Conservation (phyloP, 208 protist species). For the Trichomonas tenax region DNA sequence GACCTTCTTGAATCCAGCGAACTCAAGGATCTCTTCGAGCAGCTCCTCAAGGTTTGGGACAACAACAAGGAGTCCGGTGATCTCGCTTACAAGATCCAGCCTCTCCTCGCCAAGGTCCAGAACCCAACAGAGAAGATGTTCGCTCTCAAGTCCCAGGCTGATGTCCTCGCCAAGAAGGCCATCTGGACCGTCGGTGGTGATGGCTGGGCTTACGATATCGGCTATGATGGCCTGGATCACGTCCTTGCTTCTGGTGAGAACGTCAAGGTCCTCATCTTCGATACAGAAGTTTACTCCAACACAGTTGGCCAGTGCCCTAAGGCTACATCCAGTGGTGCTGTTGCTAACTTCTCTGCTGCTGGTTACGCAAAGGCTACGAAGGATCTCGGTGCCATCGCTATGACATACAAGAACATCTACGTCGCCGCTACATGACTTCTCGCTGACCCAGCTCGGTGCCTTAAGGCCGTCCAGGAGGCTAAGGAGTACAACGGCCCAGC, state of each 20-base stretch:
- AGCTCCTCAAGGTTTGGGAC: background rate
- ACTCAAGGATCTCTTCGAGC: background rate
- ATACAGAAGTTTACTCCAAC: no score
- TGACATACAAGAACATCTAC: no score
- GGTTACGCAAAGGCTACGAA: no score
- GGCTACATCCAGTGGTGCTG: no score
- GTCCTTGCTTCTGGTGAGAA: slow-evolving; percentile 45
- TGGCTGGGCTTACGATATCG: no score
- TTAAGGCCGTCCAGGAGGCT: slow-evolving; percentile 46
- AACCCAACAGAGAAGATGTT: background rate
- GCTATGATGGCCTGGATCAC: slow-evolving; percentile 49
- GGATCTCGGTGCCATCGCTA: no score
- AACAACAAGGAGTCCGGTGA: background rate
- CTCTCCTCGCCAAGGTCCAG: background rate
- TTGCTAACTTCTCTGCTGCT: no score
- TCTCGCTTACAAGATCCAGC: background rate
- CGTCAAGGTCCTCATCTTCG: slow-evolving; percentile 53
- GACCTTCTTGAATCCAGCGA: background rate
- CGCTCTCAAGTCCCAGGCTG: background rate
- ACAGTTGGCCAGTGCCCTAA: no score
- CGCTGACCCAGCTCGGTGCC: slow-evolving; percentile 39
- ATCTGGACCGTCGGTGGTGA: no score
- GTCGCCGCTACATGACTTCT: slow-evolving; percentile 28
- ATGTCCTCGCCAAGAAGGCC: no score
- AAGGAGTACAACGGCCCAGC: slow-evolving; percentile 45